phyloP scores from a whole-genome alignment of 1,139 yeast genomes.

The Scheffersomyces quercinus region DNA sequence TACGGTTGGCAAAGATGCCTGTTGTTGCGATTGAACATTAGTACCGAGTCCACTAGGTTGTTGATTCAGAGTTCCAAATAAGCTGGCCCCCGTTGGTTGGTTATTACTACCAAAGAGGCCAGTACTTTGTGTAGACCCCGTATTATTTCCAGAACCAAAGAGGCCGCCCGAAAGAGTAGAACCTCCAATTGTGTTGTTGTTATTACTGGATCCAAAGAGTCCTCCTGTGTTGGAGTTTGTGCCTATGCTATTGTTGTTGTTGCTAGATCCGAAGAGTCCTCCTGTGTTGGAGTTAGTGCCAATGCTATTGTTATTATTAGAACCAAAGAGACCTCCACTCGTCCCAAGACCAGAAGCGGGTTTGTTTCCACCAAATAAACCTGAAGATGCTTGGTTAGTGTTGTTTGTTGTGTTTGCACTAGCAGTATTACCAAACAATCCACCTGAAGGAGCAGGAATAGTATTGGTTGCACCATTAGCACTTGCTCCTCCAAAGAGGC shows the following conservation, averaged over 20 bases:
- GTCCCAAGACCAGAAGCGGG: no score
- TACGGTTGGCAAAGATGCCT: constrained; percentile 10
- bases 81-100: constrained; percentile 9
- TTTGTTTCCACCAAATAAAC: constrained; percentile 5
- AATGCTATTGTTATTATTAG: constrained; percentile 3
- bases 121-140: neutral
- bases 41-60: no score
- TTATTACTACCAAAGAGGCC: constrained; percentile 15
- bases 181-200: neutral
- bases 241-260: constrained; percentile 2
- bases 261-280: constrained; percentile 11
- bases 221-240: constrained; percentile 2
- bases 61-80: constrained; percentile 8
- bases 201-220: constrained; percentile 5
- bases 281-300: constrained; percentile 7
- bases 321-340: constrained; percentile 13
- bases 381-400: constrained; percentile 3
- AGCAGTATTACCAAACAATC: constrained; percentile 11
- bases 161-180: neutral
- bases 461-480: constrained; percentile 4
- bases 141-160: neutral
- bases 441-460: constrained; percentile 7
- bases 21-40: constrained; percentile 2
- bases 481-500: constrained; percentile 8
- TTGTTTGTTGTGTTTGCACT: constrained; percentile 6